Evolutionary conservation across 1,284 basidiomycete genomes (phyloP).

Genomic region (Pyrrhoderma lamaoense): DNA sequence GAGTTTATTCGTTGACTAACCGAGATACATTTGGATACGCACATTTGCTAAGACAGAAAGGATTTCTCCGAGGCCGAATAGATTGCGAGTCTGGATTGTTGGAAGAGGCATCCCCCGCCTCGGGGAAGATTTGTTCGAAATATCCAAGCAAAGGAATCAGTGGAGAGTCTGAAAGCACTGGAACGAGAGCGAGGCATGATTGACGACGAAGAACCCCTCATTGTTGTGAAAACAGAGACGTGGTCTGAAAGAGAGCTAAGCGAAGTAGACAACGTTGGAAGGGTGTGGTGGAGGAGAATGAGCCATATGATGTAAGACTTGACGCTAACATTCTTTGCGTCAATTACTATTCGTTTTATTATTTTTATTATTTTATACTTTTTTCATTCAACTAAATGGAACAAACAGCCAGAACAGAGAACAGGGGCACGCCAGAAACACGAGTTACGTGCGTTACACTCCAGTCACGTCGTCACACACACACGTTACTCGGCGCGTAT

Average conservation of each 20-base stretch:
- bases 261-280: too few species aligned
- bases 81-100: constrained; percentile 56
- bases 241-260: not conserved
- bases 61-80: constrained; percentile 76
- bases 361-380: too few species aligned
- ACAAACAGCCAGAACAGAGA: too few species aligned
- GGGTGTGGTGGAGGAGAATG: too few species aligned
- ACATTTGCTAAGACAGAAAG: constrained; percentile 70
- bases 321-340: too few species aligned
- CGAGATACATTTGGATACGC: constrained; percentile 25
- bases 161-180: not conserved
- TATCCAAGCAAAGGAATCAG: constrained; percentile 37
- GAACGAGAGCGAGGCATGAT: constrained; percentile 1
- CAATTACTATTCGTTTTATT: too few species aligned
- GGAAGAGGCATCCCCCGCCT: constrained; percentile 52
- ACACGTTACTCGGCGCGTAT: not conserved
- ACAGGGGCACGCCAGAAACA: not conserved
- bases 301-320: too few species aligned
- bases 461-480: not conserved
- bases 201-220: not conserved
- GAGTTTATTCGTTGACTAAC: constrained; percentile 8
- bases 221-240: not conserved
- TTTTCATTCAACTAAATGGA: too few species aligned
- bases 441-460: not conserved
- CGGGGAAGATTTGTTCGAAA: constrained; percentile 66